A percentile compares a stretch with the other conserved stretches of the same genome.
phyloP scores from a whole-genome alignment of 179 eudicot genomes.

The Vitellaria paradoxa region DNA sequence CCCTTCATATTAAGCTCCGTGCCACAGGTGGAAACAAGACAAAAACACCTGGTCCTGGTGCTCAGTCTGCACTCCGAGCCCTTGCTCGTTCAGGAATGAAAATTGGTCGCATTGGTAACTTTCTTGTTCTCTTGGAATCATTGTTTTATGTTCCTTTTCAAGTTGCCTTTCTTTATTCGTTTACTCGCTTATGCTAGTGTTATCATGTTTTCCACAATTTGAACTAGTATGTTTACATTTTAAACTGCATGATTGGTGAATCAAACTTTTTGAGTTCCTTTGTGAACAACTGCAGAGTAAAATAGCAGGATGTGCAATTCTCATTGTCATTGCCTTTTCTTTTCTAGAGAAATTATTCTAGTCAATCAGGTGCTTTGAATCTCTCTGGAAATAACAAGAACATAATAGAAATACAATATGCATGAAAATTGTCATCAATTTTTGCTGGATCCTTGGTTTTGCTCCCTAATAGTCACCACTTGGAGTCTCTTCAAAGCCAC shows the following conservation, averaged over 20 bases:
- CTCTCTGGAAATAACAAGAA: neutral
- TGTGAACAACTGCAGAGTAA: neutral
- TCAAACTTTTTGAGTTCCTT: neutral
- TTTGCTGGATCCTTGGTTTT: no score
- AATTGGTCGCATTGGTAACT: slow-evolving; percentile 68
- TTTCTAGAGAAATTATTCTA: neutral
- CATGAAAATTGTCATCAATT: neutral
- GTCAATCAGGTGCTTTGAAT: neutral
- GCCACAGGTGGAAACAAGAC: slow-evolving; percentile 92
- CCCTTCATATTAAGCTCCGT: slow-evolving; percentile 78
- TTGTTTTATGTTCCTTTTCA: neutral
- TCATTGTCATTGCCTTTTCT: neutral
- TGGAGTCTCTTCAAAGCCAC: no score
- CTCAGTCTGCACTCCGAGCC: slow-evolving; percentile 84
- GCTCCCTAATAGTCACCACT: no score
- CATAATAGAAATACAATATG: neutral
- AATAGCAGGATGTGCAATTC: neutral
- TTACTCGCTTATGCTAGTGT: neutral
- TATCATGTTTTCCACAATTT: neutral
- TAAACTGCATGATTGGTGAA: neutral
- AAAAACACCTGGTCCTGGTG: slow-evolving; percentile 92
- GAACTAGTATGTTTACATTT: neutral
- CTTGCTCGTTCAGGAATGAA: slow-evolving; percentile 93
- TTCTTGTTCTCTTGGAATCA: slow-evolving; percentile 5
- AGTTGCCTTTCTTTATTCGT: neutral